Conservation (phyloP, 75 land plant species). For the Pinus albicaulis region DNA sequence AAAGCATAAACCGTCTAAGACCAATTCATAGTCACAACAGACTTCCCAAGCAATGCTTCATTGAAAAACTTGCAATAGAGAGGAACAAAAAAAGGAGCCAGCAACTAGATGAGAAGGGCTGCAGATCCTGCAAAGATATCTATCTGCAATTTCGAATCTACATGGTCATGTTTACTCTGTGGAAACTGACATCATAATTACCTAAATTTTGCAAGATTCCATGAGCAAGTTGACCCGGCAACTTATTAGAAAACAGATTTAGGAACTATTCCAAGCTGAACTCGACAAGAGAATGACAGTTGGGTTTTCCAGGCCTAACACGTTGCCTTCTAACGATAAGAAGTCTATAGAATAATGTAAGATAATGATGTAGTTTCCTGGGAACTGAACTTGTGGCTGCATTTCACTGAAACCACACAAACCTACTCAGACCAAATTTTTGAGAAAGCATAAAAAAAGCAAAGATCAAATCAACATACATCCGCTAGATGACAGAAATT, state of each 20-base stretch:
- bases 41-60: background rate
- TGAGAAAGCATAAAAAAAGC: background rate
- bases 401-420: background rate
- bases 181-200: background rate
- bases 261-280: constrained; percentile 1
- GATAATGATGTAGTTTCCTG: background rate
- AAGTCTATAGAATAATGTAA: background rate
- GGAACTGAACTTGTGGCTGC: background rate
- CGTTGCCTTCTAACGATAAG: background rate
- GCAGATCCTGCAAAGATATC: background rate
- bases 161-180: background rate
- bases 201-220: background rate
- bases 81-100: background rate
- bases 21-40: background rate
- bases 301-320: background rate
- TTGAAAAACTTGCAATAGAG: background rate
- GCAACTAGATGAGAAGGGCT: background rate
- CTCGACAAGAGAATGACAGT: background rate
- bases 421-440: background rate
- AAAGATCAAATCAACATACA: background rate
- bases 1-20: background rate
- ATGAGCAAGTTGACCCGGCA: background rate
- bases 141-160: background rate
- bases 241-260: background rate
- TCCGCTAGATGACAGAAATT: background rate